Percentiles rank a stretch among this genome's conserved stretches.
Evolutionary conservation across 441 rosid genomes (phyloP).

Genomic region (Gossypium gossypioides): DNA sequence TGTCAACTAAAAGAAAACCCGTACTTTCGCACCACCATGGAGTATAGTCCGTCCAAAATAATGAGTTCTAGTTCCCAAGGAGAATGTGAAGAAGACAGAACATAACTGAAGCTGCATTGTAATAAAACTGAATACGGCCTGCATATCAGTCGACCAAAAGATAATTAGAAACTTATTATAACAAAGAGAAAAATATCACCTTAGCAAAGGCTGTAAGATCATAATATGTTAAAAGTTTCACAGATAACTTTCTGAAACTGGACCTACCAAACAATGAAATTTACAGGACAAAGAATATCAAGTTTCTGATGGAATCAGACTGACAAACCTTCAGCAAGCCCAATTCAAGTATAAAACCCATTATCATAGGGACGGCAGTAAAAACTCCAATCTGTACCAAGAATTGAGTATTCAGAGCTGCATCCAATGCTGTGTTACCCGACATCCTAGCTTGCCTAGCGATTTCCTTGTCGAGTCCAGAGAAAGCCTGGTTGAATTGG

Average conservation of each 20-base stretch:
- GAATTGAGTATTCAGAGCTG: conserved; percentile 86
- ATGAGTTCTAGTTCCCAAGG: conserved; percentile 90
- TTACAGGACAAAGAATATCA: conserved; percentile 8
- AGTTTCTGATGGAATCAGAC: conserved; percentile 8
- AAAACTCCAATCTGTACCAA: conserved; percentile 94
- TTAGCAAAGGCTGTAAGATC: not conserved
- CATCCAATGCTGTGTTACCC: conserved; percentile 81
- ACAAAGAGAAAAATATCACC: not conserved
- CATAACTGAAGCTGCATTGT: conserved; percentile 95
- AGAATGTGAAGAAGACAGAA: conserved; percentile 95
- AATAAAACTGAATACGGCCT: conserved; percentile 93
- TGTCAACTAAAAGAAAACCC: conserved; percentile 2
- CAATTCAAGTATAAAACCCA: conserved; percentile 91
- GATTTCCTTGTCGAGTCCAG: conserved; percentile 70
- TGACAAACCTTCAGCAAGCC: conserved; percentile 78
- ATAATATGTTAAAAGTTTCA: not conserved
- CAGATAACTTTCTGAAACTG: not conserved
- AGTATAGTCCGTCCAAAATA: conserved; percentile 98
- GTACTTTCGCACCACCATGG: conserved; percentile 95
- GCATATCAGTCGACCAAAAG: conserved; percentile 22
- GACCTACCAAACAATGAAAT: not conserved
- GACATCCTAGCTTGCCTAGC: conserved; percentile 36
- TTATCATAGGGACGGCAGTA: conserved; percentile 96
- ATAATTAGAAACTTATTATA: not conserved
- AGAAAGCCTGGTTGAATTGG: conserved; percentile 60